Evolutionary conservation across 371 early-diverging fungal species (phyloP).

Genomic region (Mortierella sp.): DNA sequence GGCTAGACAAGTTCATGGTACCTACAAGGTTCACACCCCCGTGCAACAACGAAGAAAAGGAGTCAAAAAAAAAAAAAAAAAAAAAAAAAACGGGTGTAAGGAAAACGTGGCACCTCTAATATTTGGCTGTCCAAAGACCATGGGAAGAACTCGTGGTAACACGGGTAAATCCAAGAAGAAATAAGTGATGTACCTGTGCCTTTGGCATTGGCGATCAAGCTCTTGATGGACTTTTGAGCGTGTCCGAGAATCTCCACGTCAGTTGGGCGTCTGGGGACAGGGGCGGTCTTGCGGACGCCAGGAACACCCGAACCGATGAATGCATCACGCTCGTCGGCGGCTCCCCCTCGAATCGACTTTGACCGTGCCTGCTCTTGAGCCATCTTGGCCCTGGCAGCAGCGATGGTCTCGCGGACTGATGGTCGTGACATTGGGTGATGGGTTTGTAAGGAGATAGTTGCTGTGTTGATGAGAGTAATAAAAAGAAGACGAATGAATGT

Average conservation of each 20-base stretch:
- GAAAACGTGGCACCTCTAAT: neutral
- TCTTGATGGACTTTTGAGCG: conserved; percentile 57
- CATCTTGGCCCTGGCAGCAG: conserved; percentile 44
- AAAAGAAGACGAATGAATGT: neutral
- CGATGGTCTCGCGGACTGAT: conserved; percentile 57
- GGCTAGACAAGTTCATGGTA: conserved; percentile 79
- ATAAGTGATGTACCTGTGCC: conserved; percentile 35
- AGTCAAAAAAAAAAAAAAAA: neutral
- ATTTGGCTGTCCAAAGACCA: neutral
- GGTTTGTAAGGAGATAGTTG: neutral
- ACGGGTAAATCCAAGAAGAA: neutral
- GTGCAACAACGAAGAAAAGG: neutral
- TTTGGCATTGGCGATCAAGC: conserved; percentile 58
- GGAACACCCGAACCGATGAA: conserved; percentile 49
- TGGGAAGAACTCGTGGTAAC: neutral
- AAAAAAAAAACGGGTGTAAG: neutral
- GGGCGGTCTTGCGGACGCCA: conserved; percentile 34
- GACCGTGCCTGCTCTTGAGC: conserved; percentile 42
- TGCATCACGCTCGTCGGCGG: conserved; percentile 42
- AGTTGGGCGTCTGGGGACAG: conserved; percentile 34
- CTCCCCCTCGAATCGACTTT: conserved; percentile 51
- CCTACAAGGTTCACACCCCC: conserved; percentile 53
- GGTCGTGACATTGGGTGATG: conserved; percentile 44
- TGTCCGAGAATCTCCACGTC: conserved; percentile 57
- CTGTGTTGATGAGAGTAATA: neutral